Evolutionary conservation across 805 yeast species (phyloP).

Genomic region (Jamesozyma gamospora): DNA sequence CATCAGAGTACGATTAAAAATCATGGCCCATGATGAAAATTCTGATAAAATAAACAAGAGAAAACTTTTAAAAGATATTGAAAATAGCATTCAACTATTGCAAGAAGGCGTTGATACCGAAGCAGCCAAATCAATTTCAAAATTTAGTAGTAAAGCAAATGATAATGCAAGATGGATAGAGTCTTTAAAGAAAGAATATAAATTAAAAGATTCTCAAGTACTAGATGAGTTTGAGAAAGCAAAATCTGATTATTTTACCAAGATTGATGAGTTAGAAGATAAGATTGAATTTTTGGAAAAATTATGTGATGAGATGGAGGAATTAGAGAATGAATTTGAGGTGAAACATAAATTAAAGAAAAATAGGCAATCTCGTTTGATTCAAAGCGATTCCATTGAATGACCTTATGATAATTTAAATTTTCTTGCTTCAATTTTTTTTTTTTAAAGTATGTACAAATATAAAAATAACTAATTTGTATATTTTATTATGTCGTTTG

Average conservation of each 20-base stretch:
- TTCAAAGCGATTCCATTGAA: not conserved
- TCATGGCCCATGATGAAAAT: not conserved
- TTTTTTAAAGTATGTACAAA: no score
- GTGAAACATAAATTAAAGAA: slow-evolving; percentile 30
- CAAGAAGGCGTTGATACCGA: slow-evolving; percentile 23
- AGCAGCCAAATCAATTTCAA: slow-evolving; percentile 22
- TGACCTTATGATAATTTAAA: not conserved
- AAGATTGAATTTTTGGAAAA: slow-evolving; percentile 35
- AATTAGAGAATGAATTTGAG: slow-evolving; percentile 49
- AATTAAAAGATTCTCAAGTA: slow-evolving; percentile 17
- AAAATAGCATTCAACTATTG: slow-evolving; percentile 12
- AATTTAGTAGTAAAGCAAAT: slow-evolving; percentile 15
- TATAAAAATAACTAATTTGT: no score
- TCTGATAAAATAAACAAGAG: slow-evolving; percentile 1
- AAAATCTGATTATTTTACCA: slow-evolving; percentile 7
- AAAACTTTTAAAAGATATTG: slow-evolving; percentile 14
- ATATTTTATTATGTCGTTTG: no score
- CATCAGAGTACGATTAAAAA: no score
- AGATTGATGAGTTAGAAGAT: slow-evolving; percentile 27
- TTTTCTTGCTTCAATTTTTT: no score
- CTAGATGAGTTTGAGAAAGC: slow-evolving; percentile 26
- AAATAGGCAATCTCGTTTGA: slow-evolving; percentile 4
- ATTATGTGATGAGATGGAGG: slow-evolving; percentile 48
- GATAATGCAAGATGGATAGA: slow-evolving; percentile 18
- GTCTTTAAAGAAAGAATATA: slow-evolving; percentile 14